Conservation (phyloP, 1,284 basidiomycete species). For the Ganoderma lingzhi region DNA sequence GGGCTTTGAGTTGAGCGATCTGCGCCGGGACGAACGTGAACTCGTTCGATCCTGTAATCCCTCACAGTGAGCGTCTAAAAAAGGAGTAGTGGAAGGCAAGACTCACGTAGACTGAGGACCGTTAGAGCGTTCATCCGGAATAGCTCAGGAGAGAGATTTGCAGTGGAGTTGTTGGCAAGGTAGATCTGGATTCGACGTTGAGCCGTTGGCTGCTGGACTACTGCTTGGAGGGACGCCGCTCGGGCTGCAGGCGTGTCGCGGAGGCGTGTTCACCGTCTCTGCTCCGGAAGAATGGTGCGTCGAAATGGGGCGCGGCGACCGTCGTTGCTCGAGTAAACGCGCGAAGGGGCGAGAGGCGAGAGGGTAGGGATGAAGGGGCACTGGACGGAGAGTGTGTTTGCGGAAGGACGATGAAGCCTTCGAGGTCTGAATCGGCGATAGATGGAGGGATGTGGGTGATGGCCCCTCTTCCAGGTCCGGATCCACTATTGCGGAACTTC, state of each 20-base stretch:
- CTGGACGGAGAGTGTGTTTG: slow-evolving; percentile 23
- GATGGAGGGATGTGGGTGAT: slow-evolving; percentile 52
- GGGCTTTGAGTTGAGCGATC: slow-evolving; percentile 48
- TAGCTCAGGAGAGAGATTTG: slow-evolving; percentile 56
- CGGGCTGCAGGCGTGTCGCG: slow-evolving; percentile 28
- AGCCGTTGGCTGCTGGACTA: slow-evolving; percentile 10
- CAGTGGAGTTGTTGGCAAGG: slow-evolving; percentile 52
- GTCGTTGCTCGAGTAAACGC: slow-evolving; percentile 24
- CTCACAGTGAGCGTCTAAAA: not conserved
- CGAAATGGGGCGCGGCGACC: slow-evolving; percentile 28
- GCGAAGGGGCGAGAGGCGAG: slow-evolving; percentile 9
- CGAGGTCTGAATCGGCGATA: slow-evolving; percentile 46
- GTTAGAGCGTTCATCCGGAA: slow-evolving; percentile 60
- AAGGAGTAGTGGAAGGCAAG: not conserved
- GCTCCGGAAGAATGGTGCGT: slow-evolving; percentile 19
- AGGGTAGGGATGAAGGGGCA: slow-evolving; percentile 27
- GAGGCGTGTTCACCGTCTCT: slow-evolving; percentile 23
- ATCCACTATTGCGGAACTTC: not conserved
- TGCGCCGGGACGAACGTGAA: slow-evolving; percentile 71
- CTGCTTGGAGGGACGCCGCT: slow-evolving; percentile 24
- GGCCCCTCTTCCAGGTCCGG: slow-evolving; percentile 31
- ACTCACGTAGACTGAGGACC: slow-evolving; percentile 64
- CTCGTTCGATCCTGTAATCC: slow-evolving; percentile 59
- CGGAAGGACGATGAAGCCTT: slow-evolving; percentile 48
- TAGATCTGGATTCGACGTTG: slow-evolving; percentile 26